Base-by-base conservation (phyloP, 768 basidiomycete species). In the Phlebiopsis gigantea region DNA sequence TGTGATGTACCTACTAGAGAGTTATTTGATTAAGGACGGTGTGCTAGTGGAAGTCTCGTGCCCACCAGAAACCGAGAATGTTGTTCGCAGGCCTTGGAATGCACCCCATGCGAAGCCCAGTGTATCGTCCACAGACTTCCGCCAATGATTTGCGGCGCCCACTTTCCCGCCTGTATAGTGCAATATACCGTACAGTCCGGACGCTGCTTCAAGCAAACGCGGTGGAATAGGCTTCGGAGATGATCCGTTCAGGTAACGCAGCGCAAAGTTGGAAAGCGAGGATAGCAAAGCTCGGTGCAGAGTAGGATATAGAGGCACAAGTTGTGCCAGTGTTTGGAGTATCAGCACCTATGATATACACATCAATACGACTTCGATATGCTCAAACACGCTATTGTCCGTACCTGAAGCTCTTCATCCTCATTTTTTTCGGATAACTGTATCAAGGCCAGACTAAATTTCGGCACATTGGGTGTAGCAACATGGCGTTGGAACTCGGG, bases 401-500 rank as follows among this genome's bases (percentile, higher is more conserved):
- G 41, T 61, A 88, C 88, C 71, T 80, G 83, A 17, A 88, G 62
- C 47, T 84, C 82, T 24, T 63, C 61, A 58, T 83, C 79, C 4
- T 59, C 53, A 46, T 74, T 73, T 58, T 77, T 80, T 47, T 87
- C 83, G 5, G 76, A 77, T 22, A 90, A 67, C 3, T 73, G 67
- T 28, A 88, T 68, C 30, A 92, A 71, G 2, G 81, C 79, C 42
- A 73, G 62, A 25, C 83, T 83, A 67, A 87, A 83, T 71, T 90
- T 93, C 17, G 84, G 77, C 24, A 91, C 76, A 63, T 83, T 83
- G 1, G 92, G 90, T 4, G 77, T 74, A 31, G 80, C 80, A 3
- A 91, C 74, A 69, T 93, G 90, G 65, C 92, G 77, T 66, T 92
- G 88, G 69, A 91, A 93, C 69, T 93, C 91, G 28, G 84, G 74